Evolutionary conservation across 192 early-diverging fungal genomes (phyloP).

Genomic region (Entomortierella chlamydospora): DNA sequence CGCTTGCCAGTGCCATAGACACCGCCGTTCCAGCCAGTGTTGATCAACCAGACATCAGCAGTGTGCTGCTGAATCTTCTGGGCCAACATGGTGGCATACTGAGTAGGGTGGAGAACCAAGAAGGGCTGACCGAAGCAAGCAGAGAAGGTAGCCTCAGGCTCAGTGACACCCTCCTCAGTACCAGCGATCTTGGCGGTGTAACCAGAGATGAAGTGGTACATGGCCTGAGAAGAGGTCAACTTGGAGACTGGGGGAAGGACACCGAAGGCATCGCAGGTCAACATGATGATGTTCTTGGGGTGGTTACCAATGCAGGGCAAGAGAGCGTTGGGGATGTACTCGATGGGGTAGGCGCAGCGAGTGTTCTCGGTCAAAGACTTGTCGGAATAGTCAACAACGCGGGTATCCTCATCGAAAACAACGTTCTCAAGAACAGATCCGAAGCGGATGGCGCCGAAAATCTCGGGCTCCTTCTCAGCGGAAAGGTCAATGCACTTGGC

Average conservation of each 20-base stretch:
- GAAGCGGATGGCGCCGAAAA: slow-evolving; percentile 96
- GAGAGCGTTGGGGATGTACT: slow-evolving; percentile 94
- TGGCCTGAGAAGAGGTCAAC: slow-evolving; percentile 88
- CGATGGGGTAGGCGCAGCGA: slow-evolving; percentile 95
- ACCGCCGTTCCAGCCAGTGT: slow-evolving; percentile 99
- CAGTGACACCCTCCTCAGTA: slow-evolving; percentile 93
- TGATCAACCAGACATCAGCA: slow-evolving; percentile 95
- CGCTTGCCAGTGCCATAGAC: slow-evolving; percentile 93
- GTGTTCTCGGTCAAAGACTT: slow-evolving; percentile 93
- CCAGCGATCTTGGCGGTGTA: slow-evolving; percentile 99
- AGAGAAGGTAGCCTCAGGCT: slow-evolving; percentile 93
- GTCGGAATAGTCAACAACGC: slow-evolving; percentile 87
- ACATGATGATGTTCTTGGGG: slow-evolving; percentile 94
- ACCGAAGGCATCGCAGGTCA: slow-evolving; percentile 98
- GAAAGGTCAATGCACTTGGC: slow-evolving; percentile 97
- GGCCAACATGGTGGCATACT: slow-evolving; percentile 97
- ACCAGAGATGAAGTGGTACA: slow-evolving; percentile 98
- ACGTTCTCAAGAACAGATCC: slow-evolving; percentile 98
- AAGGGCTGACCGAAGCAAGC: slow-evolving; percentile 96
- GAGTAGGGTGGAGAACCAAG: slow-evolving; percentile 94
- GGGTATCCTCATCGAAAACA: slow-evolving; percentile 80
- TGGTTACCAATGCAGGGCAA: slow-evolving; percentile 90
- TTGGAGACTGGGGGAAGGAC: slow-evolving; percentile 94
- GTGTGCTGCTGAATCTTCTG: slow-evolving; percentile 91
- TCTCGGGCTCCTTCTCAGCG: slow-evolving; percentile 98